Base-by-base conservation (phyloP, 345 rosid genomes). In the Odontarrhena argentea region DNA sequence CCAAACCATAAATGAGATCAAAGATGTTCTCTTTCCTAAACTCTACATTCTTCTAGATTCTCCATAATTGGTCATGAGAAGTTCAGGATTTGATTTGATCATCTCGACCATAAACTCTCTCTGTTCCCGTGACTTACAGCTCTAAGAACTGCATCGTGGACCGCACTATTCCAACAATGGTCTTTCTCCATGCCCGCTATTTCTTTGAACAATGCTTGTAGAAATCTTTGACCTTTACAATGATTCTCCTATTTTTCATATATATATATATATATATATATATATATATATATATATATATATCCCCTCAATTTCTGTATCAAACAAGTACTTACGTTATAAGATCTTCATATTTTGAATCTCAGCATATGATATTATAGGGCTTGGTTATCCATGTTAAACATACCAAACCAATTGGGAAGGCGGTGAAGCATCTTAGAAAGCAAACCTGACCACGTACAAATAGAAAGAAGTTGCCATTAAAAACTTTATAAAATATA, bases 331-430 rank as follows among this genome's bases (percentile, higher is more conserved):
- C 32, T 43, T 43, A 43, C 5, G 13, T 3, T 13, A 43, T 43
- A 43, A 10, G 38, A 36, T 36, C 38, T 36, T 36, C n/a, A n/a
- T n/a, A n/a, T n/a, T n/a, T n/a, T n/a, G n/a, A n/a, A n/a, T n/a
- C n/a, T n/a, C n/a, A n/a, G n/a, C n/a, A n/a, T 36, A 5, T 36
- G 5, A 36, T 36, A 36, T 36, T 36, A 7, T 36, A 36, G 7
- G 38, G 38, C 5, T 36, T 5, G 1, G 9, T 43, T 43, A 3
- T 13, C 47, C 13, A 43, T 43, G n/a, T n/a, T 12, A 46, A 46
- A 9, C 56, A 9, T 52, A 52, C 56, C 56, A 52, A 52, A 52
- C 56, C 56, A 52, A 28, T 25, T 52, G 15, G 56, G 36, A 12
- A 52, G 36, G 36, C 38, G 6, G 34, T 10, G 8, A 52, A 52